Conservation (phyloP, 768 basidiomycete genomes). For the Russula virescens region DNA sequence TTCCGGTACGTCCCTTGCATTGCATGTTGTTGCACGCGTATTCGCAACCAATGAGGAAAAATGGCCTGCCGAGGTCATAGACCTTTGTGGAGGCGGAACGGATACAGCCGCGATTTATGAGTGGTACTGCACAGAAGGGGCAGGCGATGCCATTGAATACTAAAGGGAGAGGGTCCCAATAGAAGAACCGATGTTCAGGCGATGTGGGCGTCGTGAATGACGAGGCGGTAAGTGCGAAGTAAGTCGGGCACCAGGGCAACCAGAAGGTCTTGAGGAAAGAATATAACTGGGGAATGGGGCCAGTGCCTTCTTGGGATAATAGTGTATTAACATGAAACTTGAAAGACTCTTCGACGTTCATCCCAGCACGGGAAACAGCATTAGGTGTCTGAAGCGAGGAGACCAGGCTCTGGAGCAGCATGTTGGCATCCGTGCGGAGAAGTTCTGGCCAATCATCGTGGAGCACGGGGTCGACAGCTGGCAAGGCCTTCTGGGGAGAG, state of each 20-base stretch:
- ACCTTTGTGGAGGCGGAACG: conserved; percentile 69
- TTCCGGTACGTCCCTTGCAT: conserved; percentile 40
- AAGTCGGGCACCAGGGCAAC: conserved; percentile 73
- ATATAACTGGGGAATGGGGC: conserved; percentile 61
- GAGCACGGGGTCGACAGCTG: conserved; percentile 32
- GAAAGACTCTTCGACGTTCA: conserved; percentile 71
- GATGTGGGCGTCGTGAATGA: conserved; percentile 61
- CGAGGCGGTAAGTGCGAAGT: conserved; percentile 71
- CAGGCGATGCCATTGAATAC: conserved; percentile 79
- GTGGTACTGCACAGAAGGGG: conserved; percentile 53
- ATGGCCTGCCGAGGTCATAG: conserved; percentile 73
- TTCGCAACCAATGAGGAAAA: conserved; percentile 82
- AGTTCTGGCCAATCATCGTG: conserved; percentile 63
- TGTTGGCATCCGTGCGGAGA: conserved; percentile 48
- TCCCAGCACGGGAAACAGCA: conserved; percentile 53
- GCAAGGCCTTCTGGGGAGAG: conserved; percentile 7
- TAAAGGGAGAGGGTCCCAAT: conserved; percentile 81
- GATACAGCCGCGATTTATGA: conserved; percentile 67
- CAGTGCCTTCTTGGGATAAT: conserved; percentile 41
- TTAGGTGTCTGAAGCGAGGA: conserved; percentile 56
- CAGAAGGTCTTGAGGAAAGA: conserved; percentile 79
- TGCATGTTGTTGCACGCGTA: conserved; percentile 55
- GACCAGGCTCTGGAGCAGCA: conserved; percentile 53
- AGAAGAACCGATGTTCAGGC: conserved; percentile 74
- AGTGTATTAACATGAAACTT: conserved; percentile 68